A percentile compares a stretch with the other conserved stretches of the same genome.
phyloP scores from a whole-genome alignment of 805 yeast genomes.

The Suhomyces prunicola region DNA sequence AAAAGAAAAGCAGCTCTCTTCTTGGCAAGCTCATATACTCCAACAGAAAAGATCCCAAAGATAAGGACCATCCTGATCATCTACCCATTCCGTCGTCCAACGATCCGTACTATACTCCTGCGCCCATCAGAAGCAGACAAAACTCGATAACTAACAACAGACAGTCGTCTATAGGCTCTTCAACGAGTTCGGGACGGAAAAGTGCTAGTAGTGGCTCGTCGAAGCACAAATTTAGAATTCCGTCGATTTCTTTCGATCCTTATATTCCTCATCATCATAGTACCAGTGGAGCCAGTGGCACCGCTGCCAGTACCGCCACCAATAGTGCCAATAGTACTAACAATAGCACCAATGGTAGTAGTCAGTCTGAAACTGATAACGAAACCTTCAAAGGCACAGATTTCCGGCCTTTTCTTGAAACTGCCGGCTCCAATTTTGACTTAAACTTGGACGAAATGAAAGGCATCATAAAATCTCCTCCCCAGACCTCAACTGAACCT shows the following conservation, averaged over 20 bases:
- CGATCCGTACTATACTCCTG: neutral
- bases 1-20: conserved; percentile 35
- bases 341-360: neutral
- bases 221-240: conserved; percentile 36
- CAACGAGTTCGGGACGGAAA: conserved; percentile 8
- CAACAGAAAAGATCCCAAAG: conserved; percentile 26
- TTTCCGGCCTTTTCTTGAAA: neutral
- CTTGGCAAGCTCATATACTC: conserved; percentile 40
- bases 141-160: conserved; percentile 7
- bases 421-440: conserved; percentile 36
- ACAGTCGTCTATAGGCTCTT: conserved; percentile 8
- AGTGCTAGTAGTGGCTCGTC: conserved; percentile 18
- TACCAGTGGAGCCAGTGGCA: neutral
- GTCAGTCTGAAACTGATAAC: neutral
- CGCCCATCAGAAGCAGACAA: conserved; percentile 5
- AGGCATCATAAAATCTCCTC: conserved; percentile 42
- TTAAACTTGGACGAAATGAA: conserved; percentile 49
- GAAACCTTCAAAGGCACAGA: neutral
- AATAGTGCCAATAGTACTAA: neutral
- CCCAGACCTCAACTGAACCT: neutral
- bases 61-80: neutral
- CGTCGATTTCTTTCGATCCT: conserved; percentile 33
- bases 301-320: neutral
- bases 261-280: conserved; percentile 11
- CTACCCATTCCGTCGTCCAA: neutral